Conservation (phyloP, 768 basidiomycete genomes). For the Mycena crocata region DNA sequence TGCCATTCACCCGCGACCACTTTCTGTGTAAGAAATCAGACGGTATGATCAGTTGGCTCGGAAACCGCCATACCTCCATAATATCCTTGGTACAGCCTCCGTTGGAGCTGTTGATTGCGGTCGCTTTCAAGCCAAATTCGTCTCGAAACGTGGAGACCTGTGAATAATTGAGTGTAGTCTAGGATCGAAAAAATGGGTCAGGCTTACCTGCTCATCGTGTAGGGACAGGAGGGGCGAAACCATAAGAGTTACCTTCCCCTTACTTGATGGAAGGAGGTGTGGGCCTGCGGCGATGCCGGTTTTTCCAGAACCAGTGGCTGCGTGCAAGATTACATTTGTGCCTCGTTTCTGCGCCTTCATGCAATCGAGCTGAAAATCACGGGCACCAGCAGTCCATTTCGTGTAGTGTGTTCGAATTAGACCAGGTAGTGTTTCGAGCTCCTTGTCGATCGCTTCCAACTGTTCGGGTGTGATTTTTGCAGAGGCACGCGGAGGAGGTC, state of each 20-base stretch:
- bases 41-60: too few species aligned
- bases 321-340: constrained; percentile 53
- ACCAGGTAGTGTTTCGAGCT: too few species aligned
- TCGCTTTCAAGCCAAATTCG: constrained; percentile 44
- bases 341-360: too few species aligned
- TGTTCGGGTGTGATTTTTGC: too few species aligned
- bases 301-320: constrained; percentile 50
- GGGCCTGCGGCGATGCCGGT: constrained; percentile 54
- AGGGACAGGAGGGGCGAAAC: constrained; percentile 53
- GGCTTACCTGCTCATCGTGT: constrained; percentile 51
- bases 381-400: too few species aligned
- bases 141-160: constrained; percentile 45
- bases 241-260: constrained; percentile 48
- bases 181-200: constrained; percentile 10
- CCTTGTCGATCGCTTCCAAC: too few species aligned
- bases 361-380: too few species aligned
- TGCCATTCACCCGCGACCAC: constrained; percentile 40
- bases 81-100: constrained; percentile 41
- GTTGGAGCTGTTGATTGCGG: constrained; percentile 46
- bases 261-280: constrained; percentile 37
- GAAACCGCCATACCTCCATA: constrained; percentile 36
- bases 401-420: too few species aligned
- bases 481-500: too few species aligned
- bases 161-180: background rate
- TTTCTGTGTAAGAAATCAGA: too few species aligned